Evolutionary conservation across 108 stramenopile genomes (phyloP), one percentile per base, ranked within the genome.

Genomic region (Cylindrotheca closterium): DNA sequence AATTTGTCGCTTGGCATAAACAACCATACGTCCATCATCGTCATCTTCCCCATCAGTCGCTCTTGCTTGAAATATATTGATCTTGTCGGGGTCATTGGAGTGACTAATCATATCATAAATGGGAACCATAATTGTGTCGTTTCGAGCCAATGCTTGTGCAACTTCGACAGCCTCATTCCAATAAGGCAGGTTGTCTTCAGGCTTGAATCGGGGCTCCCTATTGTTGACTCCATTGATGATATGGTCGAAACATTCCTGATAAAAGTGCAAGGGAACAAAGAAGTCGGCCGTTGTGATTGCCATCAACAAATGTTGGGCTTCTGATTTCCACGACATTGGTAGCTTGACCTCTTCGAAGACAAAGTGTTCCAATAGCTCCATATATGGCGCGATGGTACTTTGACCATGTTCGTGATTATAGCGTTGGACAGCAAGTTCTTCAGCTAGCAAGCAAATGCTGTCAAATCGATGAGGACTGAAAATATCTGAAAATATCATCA

Each of bases 331-430:
- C 2, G 23, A 31, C 15, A 18, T 32, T 1, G 55, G 55, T n/a
- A 57, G 29, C 1, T 52, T 52, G 29, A 54, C 61, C 7, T 48
- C 33, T 21, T 60, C 60, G 24, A 62, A 54, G 10, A 42, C 37
- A 42, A 42, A 42, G 22, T 45, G 21, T 3, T 72, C 57, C 10
- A 93, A 69, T 58, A 88, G 90, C 5, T 80, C 75, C 25, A 79
- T 60, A 37, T 87, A 93, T 18, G 88, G 92, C 1, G 79, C 88
- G 54, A 71, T 83, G 10, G 7, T 42, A 15, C 37, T 42, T 15
- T 42, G 7, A 15, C 10, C 15, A 15, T 42, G 7, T 15, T 42
- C 37, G 10, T 15, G 15, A 42, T 42, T 10, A 15, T 42, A 15
- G 10, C 7, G 37, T 42, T 42, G 10, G 10, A 10, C 37, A 10